These are phyloP conservation scores for Zea luxurians DNA, from an alignment of 176 grass and related monocot species.

Conservation along the genomic window DNA sequence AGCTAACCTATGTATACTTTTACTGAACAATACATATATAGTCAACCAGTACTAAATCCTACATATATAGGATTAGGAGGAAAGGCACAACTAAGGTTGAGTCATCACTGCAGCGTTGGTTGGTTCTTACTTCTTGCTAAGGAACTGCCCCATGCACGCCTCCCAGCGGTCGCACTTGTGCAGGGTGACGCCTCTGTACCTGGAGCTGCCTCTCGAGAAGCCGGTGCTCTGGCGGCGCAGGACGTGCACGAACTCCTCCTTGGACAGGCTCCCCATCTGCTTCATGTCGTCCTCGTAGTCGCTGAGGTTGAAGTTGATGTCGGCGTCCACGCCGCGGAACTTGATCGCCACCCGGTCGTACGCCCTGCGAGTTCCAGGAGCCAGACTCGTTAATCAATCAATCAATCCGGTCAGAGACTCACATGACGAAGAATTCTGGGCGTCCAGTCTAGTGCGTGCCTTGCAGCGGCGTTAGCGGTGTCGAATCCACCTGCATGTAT, in stretches of 20 bases:
- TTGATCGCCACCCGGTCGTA: slow-evolving; percentile 96
- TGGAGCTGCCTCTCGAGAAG: slow-evolving; percentile 94
- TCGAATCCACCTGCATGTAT: slow-evolving; percentile 74
- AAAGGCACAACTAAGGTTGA: not conserved
- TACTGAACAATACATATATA: slow-evolving; percentile 7
- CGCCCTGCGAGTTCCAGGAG: slow-evolving; percentile 49
- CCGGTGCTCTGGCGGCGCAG: slow-evolving; percentile 94
- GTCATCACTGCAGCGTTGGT: not conserved
- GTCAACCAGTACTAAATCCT: not conserved
- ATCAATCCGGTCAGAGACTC: not conserved
- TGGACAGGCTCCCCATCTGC: slow-evolving; percentile 89
- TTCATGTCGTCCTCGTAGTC: slow-evolving; percentile 98
- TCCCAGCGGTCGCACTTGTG: slow-evolving; percentile 99
- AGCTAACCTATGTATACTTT: slow-evolving; percentile 13
- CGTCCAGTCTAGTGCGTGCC: not conserved
- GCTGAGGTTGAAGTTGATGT: slow-evolving; percentile 96
- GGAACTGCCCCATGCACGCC: slow-evolving; percentile 98
- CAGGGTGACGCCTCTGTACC: slow-evolving; percentile 95
- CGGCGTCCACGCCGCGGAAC: slow-evolving; percentile 85
- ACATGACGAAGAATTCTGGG: not conserved
- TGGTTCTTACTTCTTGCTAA: slow-evolving; percentile 88
- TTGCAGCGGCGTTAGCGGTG: slow-evolving; percentile 95
- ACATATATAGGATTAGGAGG: not conserved
- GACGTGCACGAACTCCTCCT: slow-evolving; percentile 97
- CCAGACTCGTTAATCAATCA: not conserved